Percentiles rank a stretch among this genome's conserved stretches.
Evolutionary conservation across 257 asterid genomes (phyloP).

Genomic region (Prunella vulgaris): DNA sequence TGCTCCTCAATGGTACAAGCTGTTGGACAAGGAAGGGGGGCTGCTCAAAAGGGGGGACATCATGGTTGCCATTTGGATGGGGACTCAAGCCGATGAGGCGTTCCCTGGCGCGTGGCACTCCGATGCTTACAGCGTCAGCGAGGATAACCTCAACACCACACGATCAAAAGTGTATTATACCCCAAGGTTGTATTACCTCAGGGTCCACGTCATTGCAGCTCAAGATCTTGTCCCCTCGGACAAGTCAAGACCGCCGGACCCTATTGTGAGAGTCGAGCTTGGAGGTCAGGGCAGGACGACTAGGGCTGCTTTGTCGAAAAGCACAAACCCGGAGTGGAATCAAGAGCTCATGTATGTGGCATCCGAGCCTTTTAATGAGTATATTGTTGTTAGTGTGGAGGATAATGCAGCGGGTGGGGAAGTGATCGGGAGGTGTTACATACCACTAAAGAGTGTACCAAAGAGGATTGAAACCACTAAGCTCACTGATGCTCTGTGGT

Average conservation of each 20-base stretch:
- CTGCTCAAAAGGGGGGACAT: slow-evolving; percentile 54
- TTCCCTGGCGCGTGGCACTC: slow-evolving; percentile 93
- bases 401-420: slow-evolving; percentile 57
- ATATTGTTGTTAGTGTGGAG: slow-evolving; percentile 50
- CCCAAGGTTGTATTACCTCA: slow-evolving; percentile 61
- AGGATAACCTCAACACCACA: slow-evolving; percentile 48
- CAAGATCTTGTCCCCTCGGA: slow-evolving; percentile 78
- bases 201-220: slow-evolving; percentile 69
- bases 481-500: slow-evolving; percentile 68
- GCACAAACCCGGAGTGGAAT: slow-evolving; percentile 71
- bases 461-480: slow-evolving; percentile 46
- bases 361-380: slow-evolving; percentile 78
- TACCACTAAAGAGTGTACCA: slow-evolving; percentile 50
- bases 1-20: slow-evolving; percentile 81
- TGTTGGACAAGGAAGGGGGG: slow-evolving; percentile 58
- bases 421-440: slow-evolving; percentile 49
- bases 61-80: slow-evolving; percentile 93
- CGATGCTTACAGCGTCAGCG: slow-evolving; percentile 66
- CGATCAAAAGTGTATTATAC: slow-evolving; percentile 83
- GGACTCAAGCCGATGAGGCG: slow-evolving; percentile 94
- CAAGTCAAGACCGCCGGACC: slow-evolving; percentile 40
- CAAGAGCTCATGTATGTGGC: slow-evolving; percentile 85
- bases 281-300: slow-evolving; percentile 64
- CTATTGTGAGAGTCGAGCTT: slow-evolving; percentile 55
- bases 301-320: slow-evolving; percentile 45